Evolutionary conservation across 306 rosid species (phyloP), one percentile per base, ranked within the genome.

Genomic region (Castanopsis chinensis): DNA sequence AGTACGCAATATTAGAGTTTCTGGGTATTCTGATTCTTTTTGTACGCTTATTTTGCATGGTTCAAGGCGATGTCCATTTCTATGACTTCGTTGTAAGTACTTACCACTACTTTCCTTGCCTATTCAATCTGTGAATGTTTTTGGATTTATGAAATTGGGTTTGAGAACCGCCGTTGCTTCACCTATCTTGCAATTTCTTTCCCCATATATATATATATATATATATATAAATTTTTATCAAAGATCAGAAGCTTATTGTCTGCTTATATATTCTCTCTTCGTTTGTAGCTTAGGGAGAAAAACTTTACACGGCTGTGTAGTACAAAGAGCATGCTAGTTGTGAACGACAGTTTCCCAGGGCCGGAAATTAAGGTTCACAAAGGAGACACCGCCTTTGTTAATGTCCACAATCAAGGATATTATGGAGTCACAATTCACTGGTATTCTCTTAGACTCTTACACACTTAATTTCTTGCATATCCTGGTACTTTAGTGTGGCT

Each of bases 301-400:
- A 72, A 72, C 21, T 72, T 72, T 49, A 52, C 76, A 13, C 28
- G 60, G 60, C 41, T 72, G 60, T 72, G 76, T 72, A 13, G 8
- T 13, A 72, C 43, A 6, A 27, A 72, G 60, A 23, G 60, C 41
- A 72, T 51, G 30, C 56, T 45, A 6, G 56, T 51, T 21, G 74
- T 70, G 23, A 70, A 35, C 14, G 74, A 70, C 19, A 72, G 76
- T 18, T 45, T 72, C 28, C 76, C 76, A 52, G 76, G 76, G 41
- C 76, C 76, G 3, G 76, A 21, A 45, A 45, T 72, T 14, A 35
- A 20, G 6, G 37, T 72, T 18, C 60, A 53, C 21, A 72, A 72
- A 72, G 76, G 76, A 35, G 76, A 72, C 53, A 72, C 63, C 8
- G 76, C 7, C 6, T 72, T 9, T 52, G 76, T 72, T 52, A 72